Percentiles rank a stretch among this genome's conserved stretches.
Evolutionary conservation across 2,329 filamentous ascomycete genomes (phyloP).

Genomic region (Neobulgaria alba): DNA sequence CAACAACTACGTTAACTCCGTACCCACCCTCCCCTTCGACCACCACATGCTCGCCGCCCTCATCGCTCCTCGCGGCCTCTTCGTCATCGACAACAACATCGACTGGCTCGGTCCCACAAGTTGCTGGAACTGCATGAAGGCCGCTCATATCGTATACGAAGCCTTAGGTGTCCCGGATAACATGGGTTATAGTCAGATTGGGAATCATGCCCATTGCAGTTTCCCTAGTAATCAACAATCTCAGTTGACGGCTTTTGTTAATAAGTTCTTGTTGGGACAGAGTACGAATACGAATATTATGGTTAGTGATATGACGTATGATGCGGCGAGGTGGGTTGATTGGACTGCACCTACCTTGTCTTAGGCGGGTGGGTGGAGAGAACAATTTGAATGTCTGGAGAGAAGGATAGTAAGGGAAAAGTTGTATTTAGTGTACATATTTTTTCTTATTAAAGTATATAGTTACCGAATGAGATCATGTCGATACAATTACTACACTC

Average conservation of each 20-base stretch:
- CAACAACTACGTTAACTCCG: constrained; percentile 40
- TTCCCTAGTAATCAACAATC: constrained; percentile 38
- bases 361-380: no score
- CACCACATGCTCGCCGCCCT: constrained; percentile 49
- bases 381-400: no score
- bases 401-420: no score
- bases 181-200: constrained; percentile 42
- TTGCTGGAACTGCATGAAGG: constrained; percentile 45
- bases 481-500: no score
- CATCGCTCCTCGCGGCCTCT: constrained; percentile 46
- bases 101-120: constrained; percentile 46
- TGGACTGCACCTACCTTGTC: no score
- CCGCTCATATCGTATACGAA: constrained; percentile 44
- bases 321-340: no score
- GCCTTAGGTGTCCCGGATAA: constrained; percentile 43
- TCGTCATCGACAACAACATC: constrained; percentile 45
- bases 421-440: no score
- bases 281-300: not conserved
- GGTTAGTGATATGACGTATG: not conserved
- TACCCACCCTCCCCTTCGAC: constrained; percentile 43
- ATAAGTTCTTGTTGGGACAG: constrained; percentile 35
- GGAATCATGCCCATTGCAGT: constrained; percentile 40
- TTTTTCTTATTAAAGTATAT: no score
- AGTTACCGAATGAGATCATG: no score
- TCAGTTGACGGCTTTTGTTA: constrained; percentile 41